phyloP scores from a whole-genome alignment of 352 stramenopile species.

The Thalassiosira delicatula region DNA sequence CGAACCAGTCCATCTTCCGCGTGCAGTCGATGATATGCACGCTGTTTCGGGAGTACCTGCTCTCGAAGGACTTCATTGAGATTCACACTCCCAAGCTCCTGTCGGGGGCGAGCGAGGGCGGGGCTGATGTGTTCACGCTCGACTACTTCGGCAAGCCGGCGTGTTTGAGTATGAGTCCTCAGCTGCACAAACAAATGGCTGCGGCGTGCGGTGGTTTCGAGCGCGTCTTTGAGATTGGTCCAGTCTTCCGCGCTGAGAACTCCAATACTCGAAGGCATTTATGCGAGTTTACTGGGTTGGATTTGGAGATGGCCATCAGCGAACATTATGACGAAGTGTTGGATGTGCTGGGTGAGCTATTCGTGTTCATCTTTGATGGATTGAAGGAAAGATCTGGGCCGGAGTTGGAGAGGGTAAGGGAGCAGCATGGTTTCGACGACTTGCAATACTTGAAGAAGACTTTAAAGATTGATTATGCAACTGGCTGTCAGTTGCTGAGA shows the following conservation, averaged over 20 bases:
- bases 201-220: conserved; percentile 97
- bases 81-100: conserved; percentile 99
- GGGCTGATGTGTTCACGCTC: conserved; percentile 97
- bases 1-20: conserved; percentile 98
- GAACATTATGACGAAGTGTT: conserved; percentile 99
- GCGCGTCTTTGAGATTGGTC: conserved; percentile 94
- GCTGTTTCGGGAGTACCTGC: conserved; percentile 97
- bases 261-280: conserved; percentile 98
- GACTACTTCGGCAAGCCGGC: conserved; percentile 98
- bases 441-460: conserved; percentile 86
- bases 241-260: conserved; percentile 99
- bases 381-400: conserved; percentile 91
- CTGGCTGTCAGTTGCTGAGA: conserved; percentile 79
- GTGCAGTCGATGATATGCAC: conserved; percentile 95
- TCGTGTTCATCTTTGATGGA: conserved; percentile 99
- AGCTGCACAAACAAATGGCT: conserved; percentile 99
- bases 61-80: conserved; percentile 95
- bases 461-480: conserved; percentile 83
- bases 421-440: conserved; percentile 97
- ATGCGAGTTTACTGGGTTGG: conserved; percentile 99
- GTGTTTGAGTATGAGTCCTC: conserved; percentile 94
- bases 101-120: conserved; percentile 95
- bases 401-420: conserved; percentile 94
- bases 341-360: conserved; percentile 97
- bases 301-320: conserved; percentile 99